Conservation (phyloP, 169 alveolate species). For the Eimeria maxima region DNA sequence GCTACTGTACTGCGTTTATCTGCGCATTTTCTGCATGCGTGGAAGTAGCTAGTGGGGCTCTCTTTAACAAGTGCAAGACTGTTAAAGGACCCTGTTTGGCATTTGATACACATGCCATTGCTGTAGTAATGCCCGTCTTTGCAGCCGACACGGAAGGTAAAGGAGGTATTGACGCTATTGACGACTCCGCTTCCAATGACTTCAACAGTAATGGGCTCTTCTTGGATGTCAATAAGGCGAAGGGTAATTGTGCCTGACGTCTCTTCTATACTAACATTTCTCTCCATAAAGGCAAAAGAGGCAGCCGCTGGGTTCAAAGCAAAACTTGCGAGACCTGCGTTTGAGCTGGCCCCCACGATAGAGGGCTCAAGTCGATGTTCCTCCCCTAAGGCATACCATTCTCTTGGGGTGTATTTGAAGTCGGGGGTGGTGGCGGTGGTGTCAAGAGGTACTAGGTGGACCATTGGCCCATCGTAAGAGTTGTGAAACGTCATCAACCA, state of each 20-base stretch:
- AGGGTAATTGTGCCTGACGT: slow-evolving; percentile 79
- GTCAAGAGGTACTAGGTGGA: slow-evolving; percentile 62
- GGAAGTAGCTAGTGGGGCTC: slow-evolving; percentile 66
- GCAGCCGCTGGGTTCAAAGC: neutral
- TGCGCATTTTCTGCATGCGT: slow-evolving; percentile 59
- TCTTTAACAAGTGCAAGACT: slow-evolving; percentile 84
- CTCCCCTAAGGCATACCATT: slow-evolving; percentile 76
- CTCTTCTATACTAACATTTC: slow-evolving; percentile 38
- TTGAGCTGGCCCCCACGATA: neutral
- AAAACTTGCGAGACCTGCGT: slow-evolving; percentile 13
- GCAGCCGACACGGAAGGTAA: slow-evolving; percentile 84
- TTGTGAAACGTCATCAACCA: slow-evolving; percentile 46
- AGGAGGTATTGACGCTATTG: slow-evolving; percentile 43
- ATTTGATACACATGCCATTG: slow-evolving; percentile 86
- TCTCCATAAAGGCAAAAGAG: neutral
- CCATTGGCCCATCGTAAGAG: slow-evolving; percentile 43
- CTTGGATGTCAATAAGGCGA: slow-evolving; percentile 48
- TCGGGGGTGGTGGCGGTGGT: slow-evolving; percentile 71
- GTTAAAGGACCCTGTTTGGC: slow-evolving; percentile 90
- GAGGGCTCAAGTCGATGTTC: slow-evolving; percentile 55
- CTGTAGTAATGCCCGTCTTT: slow-evolving; percentile 84
- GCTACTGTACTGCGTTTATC: slow-evolving; percentile 71
- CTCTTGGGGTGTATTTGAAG: slow-evolving; percentile 60
- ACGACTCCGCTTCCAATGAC: slow-evolving; percentile 84
- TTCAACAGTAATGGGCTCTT: slow-evolving; percentile 6